phyloP scores from a whole-genome alignment of 2,329 filamentous ascomycete genomes.

The Penicillium sp. region DNA sequence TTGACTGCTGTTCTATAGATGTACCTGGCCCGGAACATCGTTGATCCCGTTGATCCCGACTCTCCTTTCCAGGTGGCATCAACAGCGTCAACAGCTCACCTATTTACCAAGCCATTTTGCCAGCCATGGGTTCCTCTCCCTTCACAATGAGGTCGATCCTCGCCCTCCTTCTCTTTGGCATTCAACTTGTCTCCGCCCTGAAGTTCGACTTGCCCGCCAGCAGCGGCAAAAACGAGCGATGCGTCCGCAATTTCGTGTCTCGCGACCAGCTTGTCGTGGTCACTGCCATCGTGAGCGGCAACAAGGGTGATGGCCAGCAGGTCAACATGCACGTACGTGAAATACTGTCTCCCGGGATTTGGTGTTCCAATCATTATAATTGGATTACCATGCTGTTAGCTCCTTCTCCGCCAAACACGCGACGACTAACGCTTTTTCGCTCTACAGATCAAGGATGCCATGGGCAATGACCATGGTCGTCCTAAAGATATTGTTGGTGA shows the following conservation, averaged over 20 bases:
- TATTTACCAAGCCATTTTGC: slow-evolving; percentile 26
- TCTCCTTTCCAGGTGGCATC: slow-evolving; percentile 38
- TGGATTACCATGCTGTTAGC: not conserved
- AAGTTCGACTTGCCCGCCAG: slow-evolving; percentile 88
- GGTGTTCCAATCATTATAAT: not conserved
- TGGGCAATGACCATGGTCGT: slow-evolving; percentile 92
- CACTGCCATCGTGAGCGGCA: slow-evolving; percentile 82
- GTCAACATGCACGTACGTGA: slow-evolving; percentile 83
- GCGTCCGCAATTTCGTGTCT: slow-evolving; percentile 92
- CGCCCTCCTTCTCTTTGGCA: slow-evolving; percentile 34
- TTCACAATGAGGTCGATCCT: slow-evolving; percentile 32
- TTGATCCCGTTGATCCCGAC: slow-evolving; percentile 21
- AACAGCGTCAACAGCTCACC: slow-evolving; percentile 35
- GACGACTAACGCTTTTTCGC: slow-evolving; percentile 9
- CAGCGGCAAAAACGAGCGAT: slow-evolving; percentile 71
- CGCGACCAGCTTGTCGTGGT: slow-evolving; percentile 94
- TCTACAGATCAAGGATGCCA: slow-evolving; percentile 81
- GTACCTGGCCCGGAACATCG: slow-evolving; percentile 27
- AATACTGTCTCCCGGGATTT: not conserved
- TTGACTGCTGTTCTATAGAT: not conserved
- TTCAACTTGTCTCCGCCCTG: slow-evolving; percentile 59
- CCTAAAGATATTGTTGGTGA: slow-evolving; percentile 91
- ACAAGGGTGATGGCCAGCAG: slow-evolving; percentile 83
- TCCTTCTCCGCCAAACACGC: not conserved
- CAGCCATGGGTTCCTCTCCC: slow-evolving; percentile 32